Evolutionary conservation across 768 basidiomycete species (phyloP).

Genomic region (Naganishia randhawae): DNA sequence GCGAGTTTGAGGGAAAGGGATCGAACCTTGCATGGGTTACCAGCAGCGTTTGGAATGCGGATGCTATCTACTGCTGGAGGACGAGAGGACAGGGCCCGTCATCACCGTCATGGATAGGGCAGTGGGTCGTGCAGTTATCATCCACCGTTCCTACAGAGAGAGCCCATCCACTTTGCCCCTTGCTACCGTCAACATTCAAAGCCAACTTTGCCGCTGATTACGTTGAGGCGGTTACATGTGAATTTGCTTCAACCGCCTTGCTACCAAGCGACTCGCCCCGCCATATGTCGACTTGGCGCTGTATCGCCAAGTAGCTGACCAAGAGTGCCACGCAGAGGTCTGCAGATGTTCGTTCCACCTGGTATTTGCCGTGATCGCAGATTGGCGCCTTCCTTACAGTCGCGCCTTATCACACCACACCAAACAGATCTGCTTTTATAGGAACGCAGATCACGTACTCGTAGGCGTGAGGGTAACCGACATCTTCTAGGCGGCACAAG

Average conservation of each 20-base stretch:
- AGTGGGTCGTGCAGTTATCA: constrained; percentile 16
- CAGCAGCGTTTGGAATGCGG: constrained; percentile 28
- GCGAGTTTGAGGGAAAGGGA: constrained; percentile 41
- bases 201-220: constrained; percentile 40
- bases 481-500: constrained; percentile 39
- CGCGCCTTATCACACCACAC: constrained; percentile 29
- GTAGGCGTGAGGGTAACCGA: constrained; percentile 39
- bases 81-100: constrained; percentile 33
- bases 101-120: constrained; percentile 40
- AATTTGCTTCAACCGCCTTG: constrained; percentile 32
- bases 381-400: neutral
- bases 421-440: constrained; percentile 38
- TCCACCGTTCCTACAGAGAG: neutral
- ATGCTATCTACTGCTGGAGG: constrained; percentile 31
- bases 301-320: constrained; percentile 28
- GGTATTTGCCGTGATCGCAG: neutral
- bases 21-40: constrained; percentile 42
- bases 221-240: constrained; percentile 38
- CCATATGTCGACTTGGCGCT: constrained; percentile 10
- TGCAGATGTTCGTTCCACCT: constrained; percentile 32
- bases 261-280: neutral
- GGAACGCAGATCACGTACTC: constrained; percentile 38
- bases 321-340: neutral
- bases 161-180: neutral
- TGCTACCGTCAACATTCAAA: neutral